A percentile compares a stretch with the other conserved stretches of the same genome.
Conservation (phyloP, 2,329 filamentous ascomycete species). For the Penicillium sclerotigenum region DNA sequence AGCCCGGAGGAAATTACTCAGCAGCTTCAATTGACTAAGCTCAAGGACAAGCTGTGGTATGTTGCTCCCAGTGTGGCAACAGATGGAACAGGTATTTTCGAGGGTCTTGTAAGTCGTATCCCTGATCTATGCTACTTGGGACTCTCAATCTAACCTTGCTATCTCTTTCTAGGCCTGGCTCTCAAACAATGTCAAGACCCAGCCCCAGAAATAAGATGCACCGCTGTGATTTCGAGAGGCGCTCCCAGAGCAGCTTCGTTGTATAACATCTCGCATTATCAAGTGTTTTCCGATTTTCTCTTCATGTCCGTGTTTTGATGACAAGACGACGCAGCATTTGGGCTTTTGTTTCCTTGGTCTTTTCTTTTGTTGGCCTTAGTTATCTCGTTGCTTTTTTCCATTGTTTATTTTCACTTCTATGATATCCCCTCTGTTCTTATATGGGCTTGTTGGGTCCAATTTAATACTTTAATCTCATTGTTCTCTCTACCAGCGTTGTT, state of each 20-base stretch:
- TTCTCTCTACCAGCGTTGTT: constrained; percentile 20
- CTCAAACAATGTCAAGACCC: constrained; percentile 74
- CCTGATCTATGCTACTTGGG: neutral
- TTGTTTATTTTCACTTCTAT: constrained; percentile 34
- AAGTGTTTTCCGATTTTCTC: constrained; percentile 28
- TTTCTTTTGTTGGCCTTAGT: constrained; percentile 23
- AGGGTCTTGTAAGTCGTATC: constrained; percentile 61
- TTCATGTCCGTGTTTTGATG: constrained; percentile 41
- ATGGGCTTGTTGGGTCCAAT: constrained; percentile 30
- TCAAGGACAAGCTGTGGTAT: constrained; percentile 83
- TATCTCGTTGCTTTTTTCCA: constrained; percentile 18
- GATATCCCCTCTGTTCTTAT: constrained; percentile 46
- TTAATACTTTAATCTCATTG: constrained; percentile 33
- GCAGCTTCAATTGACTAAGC: constrained; percentile 68
- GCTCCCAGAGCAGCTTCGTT: constrained; percentile 23
- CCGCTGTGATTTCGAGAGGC: constrained; percentile 22
- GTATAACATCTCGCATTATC: constrained; percentile 36
- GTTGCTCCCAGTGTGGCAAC: constrained; percentile 81
- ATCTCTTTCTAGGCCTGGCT: constrained; percentile 60
- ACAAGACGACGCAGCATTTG: constrained; percentile 43
- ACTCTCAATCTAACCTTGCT: constrained; percentile 4
- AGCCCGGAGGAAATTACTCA: constrained; percentile 76
- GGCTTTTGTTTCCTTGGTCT: constrained; percentile 24
- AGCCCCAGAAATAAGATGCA: constrained; percentile 38
- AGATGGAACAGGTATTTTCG: constrained; percentile 74